Conservation (phyloP, 192 early-diverging fungal genomes). For the Backusella mclennaniae region DNA sequence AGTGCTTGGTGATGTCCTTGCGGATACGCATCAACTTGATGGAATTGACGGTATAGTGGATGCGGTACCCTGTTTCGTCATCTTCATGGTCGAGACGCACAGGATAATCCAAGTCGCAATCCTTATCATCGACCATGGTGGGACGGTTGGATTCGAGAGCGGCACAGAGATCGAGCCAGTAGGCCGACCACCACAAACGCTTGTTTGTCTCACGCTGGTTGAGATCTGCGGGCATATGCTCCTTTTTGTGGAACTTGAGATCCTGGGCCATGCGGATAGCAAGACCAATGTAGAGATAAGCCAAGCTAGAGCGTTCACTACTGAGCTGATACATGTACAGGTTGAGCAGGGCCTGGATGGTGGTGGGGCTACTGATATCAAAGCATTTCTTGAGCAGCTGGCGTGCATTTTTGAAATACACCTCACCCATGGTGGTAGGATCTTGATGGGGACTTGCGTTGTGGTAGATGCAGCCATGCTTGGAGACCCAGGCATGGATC, state of each 20-base stretch:
- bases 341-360: constrained; percentile 41
- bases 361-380: constrained; percentile 39
- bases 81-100: constrained; percentile 35
- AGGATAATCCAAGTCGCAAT: constrained; percentile 43
- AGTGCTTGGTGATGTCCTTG: constrained; percentile 44
- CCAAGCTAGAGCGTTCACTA: constrained; percentile 36
- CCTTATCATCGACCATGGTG: constrained; percentile 45
- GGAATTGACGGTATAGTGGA: constrained; percentile 38
- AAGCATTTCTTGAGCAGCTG: constrained; percentile 43
- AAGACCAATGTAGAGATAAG: constrained; percentile 42
- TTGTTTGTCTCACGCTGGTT: constrained; percentile 39
- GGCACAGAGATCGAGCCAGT: constrained; percentile 44
- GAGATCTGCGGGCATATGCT: constrained; percentile 31
- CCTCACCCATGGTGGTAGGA: constrained; percentile 33
- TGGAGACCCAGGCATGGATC: constrained; percentile 42
- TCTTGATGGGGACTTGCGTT: constrained; percentile 22
- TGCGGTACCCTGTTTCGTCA: constrained; percentile 34
- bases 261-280: constrained; percentile 46
- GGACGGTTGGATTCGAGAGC: constrained; percentile 41
- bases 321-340: constrained; percentile 44
- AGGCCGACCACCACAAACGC: constrained; percentile 43
- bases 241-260: constrained; percentile 43
- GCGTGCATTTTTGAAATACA: constrained; percentile 41
- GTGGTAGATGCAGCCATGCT: constrained; percentile 40
- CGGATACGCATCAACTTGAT: constrained; percentile 44